Evolutionary conservation across 345 rosid species (phyloP).

Genomic region (Gossypium anomalum): DNA sequence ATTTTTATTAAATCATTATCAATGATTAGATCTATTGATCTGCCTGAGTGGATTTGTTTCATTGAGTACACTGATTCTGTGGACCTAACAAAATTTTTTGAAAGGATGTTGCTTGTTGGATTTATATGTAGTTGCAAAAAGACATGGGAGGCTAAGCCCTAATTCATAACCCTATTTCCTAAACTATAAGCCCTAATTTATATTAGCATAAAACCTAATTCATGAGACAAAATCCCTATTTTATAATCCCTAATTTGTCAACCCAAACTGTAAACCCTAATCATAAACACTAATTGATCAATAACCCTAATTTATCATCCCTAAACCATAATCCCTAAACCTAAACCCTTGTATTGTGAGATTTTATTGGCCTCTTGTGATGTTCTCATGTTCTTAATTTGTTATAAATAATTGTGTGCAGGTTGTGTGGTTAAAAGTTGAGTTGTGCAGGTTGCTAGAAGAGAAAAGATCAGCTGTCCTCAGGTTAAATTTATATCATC

Average conservation of each 20-base stretch:
- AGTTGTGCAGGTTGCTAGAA: conserved; percentile 89
- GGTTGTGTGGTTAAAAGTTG: conserved; percentile 91
- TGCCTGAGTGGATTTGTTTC: neutral
- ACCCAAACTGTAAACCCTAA: neutral
- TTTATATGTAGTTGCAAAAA: conserved; percentile 1
- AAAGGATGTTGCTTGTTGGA: neutral
- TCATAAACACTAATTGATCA: neutral
- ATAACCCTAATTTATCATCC: neutral
- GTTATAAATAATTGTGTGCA: conserved; percentile 30
- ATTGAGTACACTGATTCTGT: neutral
- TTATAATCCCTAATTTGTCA: neutral
- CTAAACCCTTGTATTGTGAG: neutral
- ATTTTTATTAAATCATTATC: neutral
- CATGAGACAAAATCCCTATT: neutral
- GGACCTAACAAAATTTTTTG: neutral
- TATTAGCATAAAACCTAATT: neutral
- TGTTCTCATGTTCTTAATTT: neutral
- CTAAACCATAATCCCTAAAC: neutral
- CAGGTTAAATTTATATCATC: conserved; percentile 44
- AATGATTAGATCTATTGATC: neutral
- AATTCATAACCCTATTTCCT: neutral
- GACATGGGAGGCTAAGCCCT: neutral
- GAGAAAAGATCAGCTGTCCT: conserved; percentile 93
- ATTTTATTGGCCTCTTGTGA: neutral
- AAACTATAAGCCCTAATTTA: neutral